Conservation (phyloP, 352 stramenopile genomes). For the Lagenidium giganteum region DNA sequence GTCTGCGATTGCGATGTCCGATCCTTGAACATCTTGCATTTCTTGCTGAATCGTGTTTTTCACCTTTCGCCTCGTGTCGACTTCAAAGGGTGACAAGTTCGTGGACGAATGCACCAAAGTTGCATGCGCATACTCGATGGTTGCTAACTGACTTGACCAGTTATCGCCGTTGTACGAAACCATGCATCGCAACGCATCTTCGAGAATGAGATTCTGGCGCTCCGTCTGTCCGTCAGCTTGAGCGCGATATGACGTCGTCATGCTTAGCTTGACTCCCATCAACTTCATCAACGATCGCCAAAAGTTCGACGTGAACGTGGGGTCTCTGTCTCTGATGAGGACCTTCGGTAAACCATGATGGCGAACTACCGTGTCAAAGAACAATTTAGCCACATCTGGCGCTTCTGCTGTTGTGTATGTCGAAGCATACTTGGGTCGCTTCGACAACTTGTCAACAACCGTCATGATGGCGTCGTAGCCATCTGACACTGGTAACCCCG, state of each 20-base stretch:
- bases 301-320: conserved; percentile 19
- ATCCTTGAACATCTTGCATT: too few species aligned
- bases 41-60: too few species aligned
- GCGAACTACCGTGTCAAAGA: conserved; percentile 16
- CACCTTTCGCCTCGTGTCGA: conserved; percentile 14
- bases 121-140: conserved; percentile 20
- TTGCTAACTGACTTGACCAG: conserved; percentile 12
- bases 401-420: conserved; percentile 4
- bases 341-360: conserved; percentile 8
- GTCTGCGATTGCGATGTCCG: neutral
- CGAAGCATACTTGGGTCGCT: conserved; percentile 13
- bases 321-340: conserved; percentile 17
- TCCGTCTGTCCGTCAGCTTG: conserved; percentile 17
- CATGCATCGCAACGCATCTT: conserved; percentile 16
- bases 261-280: conserved; percentile 9
- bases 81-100: conserved; percentile 16
- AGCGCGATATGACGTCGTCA: conserved; percentile 5
- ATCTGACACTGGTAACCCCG: conserved; percentile 9
- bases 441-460: conserved; percentile 7
- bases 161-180: conserved; percentile 12
- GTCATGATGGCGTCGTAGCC: conserved; percentile 8
- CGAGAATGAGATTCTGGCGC: conserved; percentile 6
- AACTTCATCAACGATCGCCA: conserved; percentile 14
- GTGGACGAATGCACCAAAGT: conserved; percentile 9
- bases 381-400: conserved; percentile 1